These are phyloP conservation scores for Vigna nakashimae DNA, from an alignment of 306 rosid species.

Conservation along the genomic window DNA sequence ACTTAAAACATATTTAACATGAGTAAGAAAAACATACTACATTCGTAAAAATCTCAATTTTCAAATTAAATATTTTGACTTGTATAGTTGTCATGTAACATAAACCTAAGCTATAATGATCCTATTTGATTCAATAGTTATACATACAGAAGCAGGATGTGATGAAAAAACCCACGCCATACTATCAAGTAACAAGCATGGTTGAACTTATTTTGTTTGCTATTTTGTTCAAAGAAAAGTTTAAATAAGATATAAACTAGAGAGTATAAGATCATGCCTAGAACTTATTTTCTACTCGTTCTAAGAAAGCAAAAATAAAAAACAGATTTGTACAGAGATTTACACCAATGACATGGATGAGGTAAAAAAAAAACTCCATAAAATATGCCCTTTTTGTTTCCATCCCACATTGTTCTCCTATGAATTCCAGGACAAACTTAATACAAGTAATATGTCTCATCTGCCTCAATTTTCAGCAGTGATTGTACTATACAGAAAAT, in stretches of 20 bases:
- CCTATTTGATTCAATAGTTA: too few relatives aligned
- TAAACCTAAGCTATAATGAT: too few relatives aligned
- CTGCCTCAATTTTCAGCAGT: slow-evolving; percentile 19
- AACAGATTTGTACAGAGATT: not conserved
- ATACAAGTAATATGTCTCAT: slow-evolving; percentile 17
- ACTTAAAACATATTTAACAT: too few relatives aligned
- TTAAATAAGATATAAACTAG: not conserved
- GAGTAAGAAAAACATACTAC: too few relatives aligned
- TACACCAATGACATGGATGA: slow-evolving; percentile 13
- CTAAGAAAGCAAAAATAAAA: not conserved
- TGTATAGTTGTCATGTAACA: too few relatives aligned
- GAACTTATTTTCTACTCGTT: not conserved
- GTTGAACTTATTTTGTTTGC: too few relatives aligned
- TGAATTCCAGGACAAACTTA: slow-evolving; percentile 11
- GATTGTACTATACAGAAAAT: slow-evolving; percentile 43
- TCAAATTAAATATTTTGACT: too few relatives aligned
- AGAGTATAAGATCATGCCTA: not conserved
- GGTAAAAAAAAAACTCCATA: not conserved
- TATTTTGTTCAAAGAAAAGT: not conserved
- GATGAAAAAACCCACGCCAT: too few relatives aligned
- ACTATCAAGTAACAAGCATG: too few relatives aligned
- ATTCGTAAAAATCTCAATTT: too few relatives aligned
- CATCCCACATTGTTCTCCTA: slow-evolving; percentile 5
- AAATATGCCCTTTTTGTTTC: not conserved
- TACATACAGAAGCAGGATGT: too few relatives aligned